Percentiles rank a stretch among this genome's conserved stretches.
phyloP scores from a whole-genome alignment of 1,284 basidiomycete species.

The Ceratobasidium sp. region DNA sequence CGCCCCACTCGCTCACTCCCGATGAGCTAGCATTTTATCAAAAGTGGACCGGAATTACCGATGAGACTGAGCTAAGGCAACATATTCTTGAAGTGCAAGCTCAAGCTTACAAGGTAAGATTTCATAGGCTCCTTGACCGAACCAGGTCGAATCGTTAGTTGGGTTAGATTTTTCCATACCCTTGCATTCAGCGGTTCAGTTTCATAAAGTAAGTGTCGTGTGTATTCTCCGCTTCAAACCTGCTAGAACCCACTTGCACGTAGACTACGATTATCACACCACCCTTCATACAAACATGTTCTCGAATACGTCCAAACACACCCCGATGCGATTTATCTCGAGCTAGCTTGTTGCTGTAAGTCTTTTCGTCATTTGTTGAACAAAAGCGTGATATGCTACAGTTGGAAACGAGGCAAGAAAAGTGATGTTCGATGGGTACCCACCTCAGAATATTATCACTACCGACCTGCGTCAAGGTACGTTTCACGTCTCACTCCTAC shows the following conservation, averaged over 20 bases:
- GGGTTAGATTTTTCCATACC: conserved; percentile 58
- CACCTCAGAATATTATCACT: conserved; percentile 55
- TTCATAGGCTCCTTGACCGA: conserved; percentile 30
- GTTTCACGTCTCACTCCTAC: conserved; percentile 42
- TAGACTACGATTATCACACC: conserved; percentile 49
- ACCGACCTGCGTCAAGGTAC: conserved; percentile 57
- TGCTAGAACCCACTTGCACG: background rate
- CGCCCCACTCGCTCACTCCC: conserved; percentile 49
- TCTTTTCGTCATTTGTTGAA: conserved; percentile 29
- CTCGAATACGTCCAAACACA: conserved; percentile 59
- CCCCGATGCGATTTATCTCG: conserved; percentile 64
- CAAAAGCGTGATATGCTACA: conserved; percentile 48
- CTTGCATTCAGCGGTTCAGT: conserved; percentile 60
- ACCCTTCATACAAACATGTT: conserved; percentile 61
- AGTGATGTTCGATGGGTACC: conserved; percentile 60
- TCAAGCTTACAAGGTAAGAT: conserved; percentile 61
- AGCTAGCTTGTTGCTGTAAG: conserved; percentile 66
- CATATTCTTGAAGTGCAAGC: conserved; percentile 63
- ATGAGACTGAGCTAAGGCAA: conserved; percentile 59
- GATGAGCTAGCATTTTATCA: conserved; percentile 60
- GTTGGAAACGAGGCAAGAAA: conserved; percentile 64
- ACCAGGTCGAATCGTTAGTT: background rate
- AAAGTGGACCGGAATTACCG: conserved; percentile 59
- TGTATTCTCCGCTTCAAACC: conserved; percentile 31
- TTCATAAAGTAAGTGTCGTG: conserved; percentile 59